Percentiles rank a stretch among this genome's conserved stretches.
Conservation (phyloP, 768 basidiomycete species). For the Podaxis mareebaensis region DNA sequence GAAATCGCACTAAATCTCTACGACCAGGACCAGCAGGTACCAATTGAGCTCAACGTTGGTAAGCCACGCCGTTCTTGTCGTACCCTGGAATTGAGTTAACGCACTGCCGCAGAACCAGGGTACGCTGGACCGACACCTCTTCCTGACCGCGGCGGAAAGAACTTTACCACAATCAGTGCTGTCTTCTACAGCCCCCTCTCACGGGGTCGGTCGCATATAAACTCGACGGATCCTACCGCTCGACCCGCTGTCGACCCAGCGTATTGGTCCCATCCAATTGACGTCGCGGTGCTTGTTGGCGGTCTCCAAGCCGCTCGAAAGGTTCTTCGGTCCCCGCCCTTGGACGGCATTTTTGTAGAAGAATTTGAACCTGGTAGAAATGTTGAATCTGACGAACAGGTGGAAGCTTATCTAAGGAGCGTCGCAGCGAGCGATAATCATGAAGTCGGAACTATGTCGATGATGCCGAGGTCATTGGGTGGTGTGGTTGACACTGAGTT, state of each 20-base stretch:
- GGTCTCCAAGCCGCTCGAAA: constrained; percentile 31
- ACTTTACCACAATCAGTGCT: constrained; percentile 33
- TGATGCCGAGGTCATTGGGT: constrained; percentile 40
- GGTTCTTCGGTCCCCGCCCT: constrained; percentile 29
- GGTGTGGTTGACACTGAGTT: constrained; percentile 38
- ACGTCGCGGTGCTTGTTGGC: constrained; percentile 31
- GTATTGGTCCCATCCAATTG: constrained; percentile 37
- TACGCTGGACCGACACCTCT: constrained; percentile 30
- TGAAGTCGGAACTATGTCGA: constrained; percentile 36
- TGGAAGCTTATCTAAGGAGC: constrained; percentile 27
- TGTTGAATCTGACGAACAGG: constrained; percentile 19
- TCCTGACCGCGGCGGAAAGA: constrained; percentile 24
- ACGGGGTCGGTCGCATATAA: constrained; percentile 48
- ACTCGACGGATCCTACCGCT: constrained; percentile 39
- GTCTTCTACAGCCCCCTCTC: constrained; percentile 39
- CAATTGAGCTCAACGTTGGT: constrained; percentile 33
- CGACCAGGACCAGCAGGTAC: constrained; percentile 24
- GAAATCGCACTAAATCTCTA: constrained; percentile 25
- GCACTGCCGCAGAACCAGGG: constrained; percentile 28
- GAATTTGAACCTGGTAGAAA: constrained; percentile 33
- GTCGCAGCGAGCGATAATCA: constrained; percentile 33
- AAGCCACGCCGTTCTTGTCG: background rate
- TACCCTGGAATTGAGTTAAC: background rate
- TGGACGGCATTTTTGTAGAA: constrained; percentile 28
- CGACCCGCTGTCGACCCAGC: constrained; percentile 51